phyloP scores from a whole-genome alignment of 768 basidiomycete genomes.

The Russula brevipes region DNA sequence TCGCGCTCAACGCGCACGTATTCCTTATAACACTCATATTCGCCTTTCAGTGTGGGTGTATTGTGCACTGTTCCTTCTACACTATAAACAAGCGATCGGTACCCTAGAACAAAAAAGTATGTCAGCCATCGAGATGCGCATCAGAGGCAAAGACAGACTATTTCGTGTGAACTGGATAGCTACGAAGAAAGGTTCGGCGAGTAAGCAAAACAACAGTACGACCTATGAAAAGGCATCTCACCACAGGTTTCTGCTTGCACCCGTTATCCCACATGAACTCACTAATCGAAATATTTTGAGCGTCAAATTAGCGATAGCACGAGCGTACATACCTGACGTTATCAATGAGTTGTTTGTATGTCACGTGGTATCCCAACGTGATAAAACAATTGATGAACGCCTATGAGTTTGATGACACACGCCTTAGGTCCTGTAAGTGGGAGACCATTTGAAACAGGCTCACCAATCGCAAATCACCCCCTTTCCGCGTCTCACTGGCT shows the following conservation, averaged over 20 bases:
- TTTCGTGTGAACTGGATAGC: background rate
- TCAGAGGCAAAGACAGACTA: background rate
- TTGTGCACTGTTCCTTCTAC: no score
- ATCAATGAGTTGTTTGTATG: background rate
- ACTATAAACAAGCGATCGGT: background rate
- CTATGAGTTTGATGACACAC: background rate
- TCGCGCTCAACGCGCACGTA: no score
- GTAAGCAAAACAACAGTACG: background rate
- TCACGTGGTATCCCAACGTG: background rate
- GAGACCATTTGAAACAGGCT: background rate
- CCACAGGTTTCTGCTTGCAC: background rate
- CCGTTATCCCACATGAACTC: background rate
- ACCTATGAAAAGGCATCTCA: background rate
- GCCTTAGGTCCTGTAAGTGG: background rate
- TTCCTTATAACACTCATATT: no score
- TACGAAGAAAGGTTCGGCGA: background rate
- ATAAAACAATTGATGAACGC: constrained; percentile 1
- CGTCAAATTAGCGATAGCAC: no score
- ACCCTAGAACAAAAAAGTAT: background rate
- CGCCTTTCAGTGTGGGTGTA: no score
- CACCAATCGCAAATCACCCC: background rate
- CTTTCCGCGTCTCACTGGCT: background rate
- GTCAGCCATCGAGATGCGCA: background rate
- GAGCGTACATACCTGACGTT: background rate
- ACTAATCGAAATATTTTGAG: background rate